A percentile compares a stretch with the other conserved stretches of the same genome.
Evolutionary conservation across 1,139 yeast species (phyloP).

Genomic region (Taphrina populina): DNA sequence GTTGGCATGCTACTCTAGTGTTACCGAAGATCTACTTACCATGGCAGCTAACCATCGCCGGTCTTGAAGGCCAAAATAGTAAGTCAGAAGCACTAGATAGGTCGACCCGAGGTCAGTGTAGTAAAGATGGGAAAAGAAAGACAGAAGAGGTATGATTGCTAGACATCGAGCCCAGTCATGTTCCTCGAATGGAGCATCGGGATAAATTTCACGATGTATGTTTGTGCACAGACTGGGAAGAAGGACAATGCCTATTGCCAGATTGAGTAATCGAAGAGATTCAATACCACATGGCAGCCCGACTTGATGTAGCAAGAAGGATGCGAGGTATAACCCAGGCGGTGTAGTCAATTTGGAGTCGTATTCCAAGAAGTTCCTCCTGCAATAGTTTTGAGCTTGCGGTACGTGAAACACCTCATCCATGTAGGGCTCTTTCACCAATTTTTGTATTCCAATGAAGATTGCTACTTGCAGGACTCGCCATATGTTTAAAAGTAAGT

Average conservation of each 20-base stretch:
- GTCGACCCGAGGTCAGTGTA: slow-evolving; percentile 96
- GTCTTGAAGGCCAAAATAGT: slow-evolving; percentile 43
- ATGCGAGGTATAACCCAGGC: slow-evolving; percentile 69
- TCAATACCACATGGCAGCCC: slow-evolving; percentile 15
- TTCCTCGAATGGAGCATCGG: slow-evolving; percentile 42
- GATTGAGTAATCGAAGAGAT: slow-evolving; percentile 7
- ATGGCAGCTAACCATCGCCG: slow-evolving; percentile 21
- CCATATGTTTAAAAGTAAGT: slow-evolving; percentile 3
- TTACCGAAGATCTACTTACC: not conserved
- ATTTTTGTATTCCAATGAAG: slow-evolving; percentile 35
- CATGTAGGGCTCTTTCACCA: slow-evolving; percentile 44
- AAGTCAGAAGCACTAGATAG: slow-evolving; percentile 58
- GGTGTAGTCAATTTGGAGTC: slow-evolving; percentile 94
- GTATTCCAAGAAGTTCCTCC: slow-evolving; percentile 65
- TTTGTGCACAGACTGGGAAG: slow-evolving; percentile 45
- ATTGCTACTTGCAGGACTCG: slow-evolving; percentile 21
- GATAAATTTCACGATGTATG: slow-evolving; percentile 37
- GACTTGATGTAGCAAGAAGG: not conserved
- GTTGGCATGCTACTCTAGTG: slow-evolving; percentile 5
- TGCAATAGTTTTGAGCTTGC: slow-evolving; percentile 69
- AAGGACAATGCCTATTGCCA: slow-evolving; percentile 39
- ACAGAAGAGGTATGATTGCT: slow-evolving; percentile 65
- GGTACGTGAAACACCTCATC: slow-evolving; percentile 80
- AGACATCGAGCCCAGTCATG: slow-evolving; percentile 41
- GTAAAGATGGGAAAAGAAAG: slow-evolving; percentile 70